Evolutionary conservation across 2,329 filamentous ascomycete species (phyloP).

Genomic region (Emydomyces testavorans): DNA sequence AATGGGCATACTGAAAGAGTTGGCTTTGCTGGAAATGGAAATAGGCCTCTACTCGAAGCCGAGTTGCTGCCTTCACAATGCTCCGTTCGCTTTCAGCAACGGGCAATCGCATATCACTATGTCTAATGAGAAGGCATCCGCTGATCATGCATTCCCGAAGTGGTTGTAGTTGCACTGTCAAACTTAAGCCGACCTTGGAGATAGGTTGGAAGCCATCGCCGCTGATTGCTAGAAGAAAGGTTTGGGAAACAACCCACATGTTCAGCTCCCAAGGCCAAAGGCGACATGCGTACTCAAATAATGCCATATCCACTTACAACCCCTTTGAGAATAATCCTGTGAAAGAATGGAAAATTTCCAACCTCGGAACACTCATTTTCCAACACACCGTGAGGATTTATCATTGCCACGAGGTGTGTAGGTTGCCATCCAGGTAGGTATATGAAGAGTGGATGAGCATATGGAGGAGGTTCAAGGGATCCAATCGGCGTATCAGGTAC

Average conservation of each 20-base stretch:
- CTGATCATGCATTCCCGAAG: constrained; percentile 11
- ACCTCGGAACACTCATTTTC: constrained; percentile 4
- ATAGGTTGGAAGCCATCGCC: constrained; percentile 10
- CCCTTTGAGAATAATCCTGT: background rate
- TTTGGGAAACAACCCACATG: constrained; percentile 5
- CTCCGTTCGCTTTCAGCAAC: constrained; percentile 10
- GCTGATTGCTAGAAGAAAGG: background rate
- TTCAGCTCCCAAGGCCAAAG: background rate
- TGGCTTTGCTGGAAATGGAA: background rate
- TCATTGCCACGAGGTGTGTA: background rate
- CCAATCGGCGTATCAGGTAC: background rate
- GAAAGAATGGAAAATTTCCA: background rate
- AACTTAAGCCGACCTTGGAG: constrained; percentile 1
- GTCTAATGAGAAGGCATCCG: constrained; percentile 10
- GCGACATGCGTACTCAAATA: background rate
- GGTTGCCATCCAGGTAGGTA: background rate
- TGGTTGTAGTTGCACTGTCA: constrained; percentile 14
- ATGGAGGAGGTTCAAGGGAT: background rate
- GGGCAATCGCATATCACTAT: constrained; percentile 12
- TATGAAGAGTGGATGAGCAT: background rate
- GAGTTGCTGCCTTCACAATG: constrained; percentile 2
- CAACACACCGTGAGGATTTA: background rate
- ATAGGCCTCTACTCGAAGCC: constrained; percentile 1
- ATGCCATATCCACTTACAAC: background rate
- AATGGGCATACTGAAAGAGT: constrained; percentile 1